phyloP scores from a whole-genome alignment of 345 rosid species.

The Punica granatum region DNA sequence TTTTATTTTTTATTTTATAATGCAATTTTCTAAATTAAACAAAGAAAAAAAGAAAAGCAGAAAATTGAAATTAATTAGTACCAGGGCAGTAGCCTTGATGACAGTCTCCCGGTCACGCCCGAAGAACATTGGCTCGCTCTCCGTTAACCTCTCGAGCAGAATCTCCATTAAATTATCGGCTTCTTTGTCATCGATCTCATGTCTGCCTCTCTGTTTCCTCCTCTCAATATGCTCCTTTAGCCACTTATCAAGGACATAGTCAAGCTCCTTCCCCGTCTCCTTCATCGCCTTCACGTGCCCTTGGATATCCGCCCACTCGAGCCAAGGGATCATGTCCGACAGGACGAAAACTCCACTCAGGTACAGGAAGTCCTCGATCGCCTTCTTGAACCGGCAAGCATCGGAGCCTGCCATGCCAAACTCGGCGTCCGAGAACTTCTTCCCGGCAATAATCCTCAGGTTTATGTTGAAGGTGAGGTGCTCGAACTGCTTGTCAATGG shows the following conservation, averaged over 20 bases:
- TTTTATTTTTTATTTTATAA: too few relatives aligned
- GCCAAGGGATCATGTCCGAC: constrained; percentile 16
- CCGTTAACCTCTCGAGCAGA: constrained; percentile 5
- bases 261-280: constrained; percentile 12
- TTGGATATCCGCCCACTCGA: constrained; percentile 11
- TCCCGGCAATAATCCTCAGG: constrained; percentile 11
- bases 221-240: constrained; percentile 11
- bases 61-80: too few relatives aligned
- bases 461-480: constrained; percentile 11
- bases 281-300: constrained; percentile 21
- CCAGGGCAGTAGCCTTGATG: constrained; percentile 20
- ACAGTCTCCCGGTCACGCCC: background rate
- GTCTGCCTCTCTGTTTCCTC: background rate
- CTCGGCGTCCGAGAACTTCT: constrained; percentile 1
- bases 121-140: constrained; percentile 2
- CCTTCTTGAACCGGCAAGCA: constrained; percentile 7
- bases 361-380: background rate
- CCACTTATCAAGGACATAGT: constrained; percentile 13
- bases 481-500: constrained; percentile 3
- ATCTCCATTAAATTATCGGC: constrained; percentile 13
- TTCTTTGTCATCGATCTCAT: background rate
- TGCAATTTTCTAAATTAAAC: too few relatives aligned
- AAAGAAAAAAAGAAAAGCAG: too few relatives aligned
- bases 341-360: constrained; percentile 13
- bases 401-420: constrained; percentile 4